Percentiles rank a stretch among this genome's conserved stretches.
These are phyloP conservation scores for Xerocomus nothofagi DNA, from an alignment of 1,284 basidiomycete genomes.

Conservation along the genomic window DNA sequence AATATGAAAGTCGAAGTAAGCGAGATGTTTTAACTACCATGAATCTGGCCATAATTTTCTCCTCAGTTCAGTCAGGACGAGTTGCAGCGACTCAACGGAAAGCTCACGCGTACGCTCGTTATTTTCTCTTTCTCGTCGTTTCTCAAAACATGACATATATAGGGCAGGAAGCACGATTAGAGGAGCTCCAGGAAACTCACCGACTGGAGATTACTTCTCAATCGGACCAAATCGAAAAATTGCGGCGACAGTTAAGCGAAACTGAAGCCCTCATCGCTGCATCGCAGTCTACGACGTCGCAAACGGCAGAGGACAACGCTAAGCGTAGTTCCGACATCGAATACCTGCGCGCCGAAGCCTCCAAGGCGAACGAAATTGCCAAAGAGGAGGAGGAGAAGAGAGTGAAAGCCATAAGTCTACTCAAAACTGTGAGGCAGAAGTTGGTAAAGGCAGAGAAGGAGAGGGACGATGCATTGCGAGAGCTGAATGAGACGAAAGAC, in stretches of 20 bases:
- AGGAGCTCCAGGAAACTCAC: constrained; percentile 83
- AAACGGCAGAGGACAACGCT: constrained; percentile 47
- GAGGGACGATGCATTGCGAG: constrained; percentile 72
- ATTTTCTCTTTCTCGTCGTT: neutral
- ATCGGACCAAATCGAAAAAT: constrained; percentile 66
- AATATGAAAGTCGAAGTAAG: constrained; percentile 70
- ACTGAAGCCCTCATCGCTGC: constrained; percentile 66
- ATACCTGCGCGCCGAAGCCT: constrained; percentile 59
- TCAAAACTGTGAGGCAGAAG: constrained; percentile 93
- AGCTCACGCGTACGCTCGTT: constrained; percentile 59
- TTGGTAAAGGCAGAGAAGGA: constrained; percentile 92
- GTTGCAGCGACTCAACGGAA: constrained; percentile 68
- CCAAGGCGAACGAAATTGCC: constrained; percentile 57
- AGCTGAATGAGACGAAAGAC: constrained; percentile 52
- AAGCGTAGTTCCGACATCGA: constrained; percentile 56
- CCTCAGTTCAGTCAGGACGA: constrained; percentile 68
- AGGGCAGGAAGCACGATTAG: constrained; percentile 84
- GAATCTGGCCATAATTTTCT: neutral
- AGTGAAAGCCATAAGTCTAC: constrained; percentile 84
- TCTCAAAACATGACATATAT: constrained; percentile 10
- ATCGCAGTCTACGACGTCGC: constrained; percentile 47
- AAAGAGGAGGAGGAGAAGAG: constrained; percentile 97
- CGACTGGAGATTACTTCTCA: constrained; percentile 76
- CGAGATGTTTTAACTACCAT: neutral
- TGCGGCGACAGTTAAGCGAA: constrained; percentile 68